Base-by-base conservation (phyloP, 768 basidiomycete genomes). In the Mycena belliarum region DNA sequence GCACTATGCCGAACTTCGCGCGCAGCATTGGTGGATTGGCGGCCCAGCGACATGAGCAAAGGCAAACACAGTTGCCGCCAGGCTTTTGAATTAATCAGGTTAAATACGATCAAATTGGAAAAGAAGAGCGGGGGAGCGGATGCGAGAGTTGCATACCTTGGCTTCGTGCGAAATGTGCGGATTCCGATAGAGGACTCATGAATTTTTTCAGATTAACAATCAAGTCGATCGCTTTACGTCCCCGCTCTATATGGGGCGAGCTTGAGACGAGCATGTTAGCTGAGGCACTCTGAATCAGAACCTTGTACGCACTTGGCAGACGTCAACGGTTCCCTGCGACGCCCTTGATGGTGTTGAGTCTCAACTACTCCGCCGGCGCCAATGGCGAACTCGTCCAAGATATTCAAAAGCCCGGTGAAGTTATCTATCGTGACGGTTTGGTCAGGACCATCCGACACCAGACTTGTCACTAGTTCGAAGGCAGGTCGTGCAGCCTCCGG, bases 341-440 rank as follows among this genome's bases (percentile, higher is more conserved):
- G 80, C 28, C 80, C 77, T 65, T 74, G 80, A 29, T 78, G 75
- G 55, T 85, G 82, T 50, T 86, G 83, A 33, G 77, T 76, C 62
- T 88, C 84, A 23, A 84, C 79, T 4, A 80, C 75, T 7, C 70
- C 74, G 18, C 83, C 79, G n/a, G 93, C 91, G 8, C 80, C 77
- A 20, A 84, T 84, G 3, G 91, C 92, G 72, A 94, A 98, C 51
- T 95, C 93, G 58, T 95, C 91, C 56, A 98, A 70, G 18, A 94
- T 77, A 29, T 87, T 86, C 29, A 95, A 76, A 23, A 98, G 78
- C 3, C 91, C 93, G 2, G 74, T 69, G 70, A 91, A 89, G 68
- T 94, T 98, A 65, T 98, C 96, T 2, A 76, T 69, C 0, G 85
- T 84, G 43, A 97, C 78, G 12, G 76, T 73, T 53, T 85, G 83